Percentiles rank a stretch among this genome's conserved stretches.
These are phyloP conservation scores for Claviceps quebecensis DNA, from an alignment of 2,329 filamentous ascomycete genomes.

Conservation along the genomic window DNA sequence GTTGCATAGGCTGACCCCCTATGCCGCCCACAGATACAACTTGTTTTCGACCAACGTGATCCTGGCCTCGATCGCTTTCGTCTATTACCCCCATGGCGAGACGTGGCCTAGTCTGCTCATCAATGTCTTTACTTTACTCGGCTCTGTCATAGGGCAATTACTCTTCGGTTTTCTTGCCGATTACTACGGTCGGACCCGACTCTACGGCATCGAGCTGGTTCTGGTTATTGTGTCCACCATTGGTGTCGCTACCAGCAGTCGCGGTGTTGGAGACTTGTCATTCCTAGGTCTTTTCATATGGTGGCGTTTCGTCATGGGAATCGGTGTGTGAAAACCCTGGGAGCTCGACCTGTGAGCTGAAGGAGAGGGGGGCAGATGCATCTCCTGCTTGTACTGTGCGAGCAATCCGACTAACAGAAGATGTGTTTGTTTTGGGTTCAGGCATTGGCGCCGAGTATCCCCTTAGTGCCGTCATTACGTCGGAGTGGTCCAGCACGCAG, in stretches of 20 bases:
- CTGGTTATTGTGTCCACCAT: constrained; percentile 44
- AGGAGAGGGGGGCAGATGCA: not conserved
- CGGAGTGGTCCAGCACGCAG: constrained; percentile 49
- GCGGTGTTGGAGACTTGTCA: constrained; percentile 33
- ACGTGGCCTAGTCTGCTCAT: constrained; percentile 33
- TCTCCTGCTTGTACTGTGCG: not conserved
- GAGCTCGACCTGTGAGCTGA: not conserved
- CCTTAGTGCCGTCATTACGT: constrained; percentile 51
- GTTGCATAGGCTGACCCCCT: not conserved
- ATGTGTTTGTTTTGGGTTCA: constrained; percentile 9
- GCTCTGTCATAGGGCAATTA: constrained; percentile 37
- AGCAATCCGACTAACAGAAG: not conserved
- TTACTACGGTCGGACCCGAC: constrained; percentile 37
- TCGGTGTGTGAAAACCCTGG: constrained; percentile 21
- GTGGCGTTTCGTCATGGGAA: constrained; percentile 42
- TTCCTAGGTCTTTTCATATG: constrained; percentile 37
- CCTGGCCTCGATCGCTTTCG: constrained; percentile 36
- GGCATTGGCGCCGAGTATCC: constrained; percentile 58
- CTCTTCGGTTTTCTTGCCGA: constrained; percentile 40
- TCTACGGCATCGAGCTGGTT: constrained; percentile 42
- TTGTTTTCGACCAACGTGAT: constrained; percentile 42
- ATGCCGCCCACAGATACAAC: constrained; percentile 27
- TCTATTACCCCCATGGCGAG: constrained; percentile 34
- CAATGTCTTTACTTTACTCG: constrained; percentile 38
- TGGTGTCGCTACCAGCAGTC: constrained; percentile 38